Percentiles rank a stretch among this genome's conserved stretches.
phyloP scores from a whole-genome alignment of 345 rosid species.

The Citrus sp. region DNA sequence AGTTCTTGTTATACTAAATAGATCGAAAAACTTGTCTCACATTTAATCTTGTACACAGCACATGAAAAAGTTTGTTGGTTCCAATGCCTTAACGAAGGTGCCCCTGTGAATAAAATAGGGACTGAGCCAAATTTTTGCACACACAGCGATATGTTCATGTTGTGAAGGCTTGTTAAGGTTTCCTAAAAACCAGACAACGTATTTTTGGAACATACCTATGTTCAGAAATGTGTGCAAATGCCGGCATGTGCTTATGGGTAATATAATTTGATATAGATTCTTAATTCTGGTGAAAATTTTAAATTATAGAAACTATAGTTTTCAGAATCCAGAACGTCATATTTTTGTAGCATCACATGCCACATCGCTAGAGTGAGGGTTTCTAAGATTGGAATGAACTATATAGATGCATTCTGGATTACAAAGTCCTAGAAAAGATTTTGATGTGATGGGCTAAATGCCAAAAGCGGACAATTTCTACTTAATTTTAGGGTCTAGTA shows the following conservation, averaged over 20 bases:
- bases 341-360: neutral
- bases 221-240: neutral
- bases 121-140: neutral
- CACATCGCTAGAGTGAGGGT: too few species aligned
- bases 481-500: too few species aligned
- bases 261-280: neutral
- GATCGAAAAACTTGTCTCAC: neutral
- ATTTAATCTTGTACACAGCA: neutral
- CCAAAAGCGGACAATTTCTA: too few species aligned
- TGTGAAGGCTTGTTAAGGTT: constrained; percentile 4
- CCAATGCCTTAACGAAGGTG: neutral
- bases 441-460: too few species aligned
- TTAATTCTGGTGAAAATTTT: neutral
- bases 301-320: neutral
- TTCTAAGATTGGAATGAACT: too few species aligned
- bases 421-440: too few species aligned
- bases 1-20: neutral
- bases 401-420: too few species aligned
- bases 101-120: neutral
- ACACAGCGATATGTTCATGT: neutral
- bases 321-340: neutral
- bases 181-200: neutral
- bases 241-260: neutral
- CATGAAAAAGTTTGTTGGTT: neutral
- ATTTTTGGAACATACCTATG: neutral